Evolutionary conservation across 1,139 yeast species (phyloP), one percentile per base, ranked within the genome.

Genomic region (Chernovozyma sophiae-reginae): DNA sequence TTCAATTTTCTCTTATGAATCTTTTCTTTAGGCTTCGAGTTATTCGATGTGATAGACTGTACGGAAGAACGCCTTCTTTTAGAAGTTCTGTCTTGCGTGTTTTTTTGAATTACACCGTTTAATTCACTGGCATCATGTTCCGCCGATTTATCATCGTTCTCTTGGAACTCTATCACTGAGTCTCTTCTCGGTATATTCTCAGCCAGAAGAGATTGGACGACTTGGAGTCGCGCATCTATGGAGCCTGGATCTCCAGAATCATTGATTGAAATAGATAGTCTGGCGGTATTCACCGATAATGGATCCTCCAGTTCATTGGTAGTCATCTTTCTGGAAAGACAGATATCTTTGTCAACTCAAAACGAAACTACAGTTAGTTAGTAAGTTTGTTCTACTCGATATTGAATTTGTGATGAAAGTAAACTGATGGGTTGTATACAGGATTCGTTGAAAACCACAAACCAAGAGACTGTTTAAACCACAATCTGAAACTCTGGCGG

Each of bases 31-130:
- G 43, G 42, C 19, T 38, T 41, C 2, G 47, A 7, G 10, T 7
- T 10, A 10, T 7, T 10, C 10, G 23, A 20, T 20, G 23, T 38
- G 15, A 46, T 42, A 24, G 60, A 59, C 31, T 58, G 65, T 7
- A 55, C 62, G 0, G 73, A 65, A 1, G 74, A 67, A 55, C 65
- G 63, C 58, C 73, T 72, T 67, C 71, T 71, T 52, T 56, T 62
- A 40, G 38, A 8, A 3, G 46, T 36, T 20, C 20, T 20, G 23
- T 20, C 10, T n/a, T n/a, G n/a, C n/a, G n/a, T n/a, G n/a, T n/a
- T n/a, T n/a, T n/a, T n/a, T n/a, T n/a, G n/a, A n/a, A n/a, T n/a
- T n/a, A n/a, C n/a, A 10, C 23, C 23, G 10, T 7, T 7, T 20
- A 10, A 20, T 20, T 20, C 23, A 6, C 6, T 20, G 6, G 23